Base-by-base conservation (phyloP, 2,329 filamentous ascomycete species). In the Aphanoascus verrucosus region DNA sequence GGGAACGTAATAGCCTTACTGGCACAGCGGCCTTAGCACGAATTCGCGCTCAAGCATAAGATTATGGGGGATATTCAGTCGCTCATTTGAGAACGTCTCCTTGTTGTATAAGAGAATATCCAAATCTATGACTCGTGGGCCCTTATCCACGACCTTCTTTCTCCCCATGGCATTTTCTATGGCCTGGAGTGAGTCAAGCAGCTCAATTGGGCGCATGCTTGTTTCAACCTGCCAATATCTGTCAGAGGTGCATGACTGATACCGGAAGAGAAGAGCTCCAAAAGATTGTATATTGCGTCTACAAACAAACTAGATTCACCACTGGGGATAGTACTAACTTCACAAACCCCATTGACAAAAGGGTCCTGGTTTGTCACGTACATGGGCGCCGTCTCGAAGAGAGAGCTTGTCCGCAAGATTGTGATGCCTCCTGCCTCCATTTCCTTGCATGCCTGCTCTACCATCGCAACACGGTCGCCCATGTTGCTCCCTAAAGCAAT, bases 351-450 rank as follows among this genome's bases (percentile, higher is more conserved):
- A 66, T 98, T 98, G 46, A 96, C 74, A 65, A 98, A 98, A 31
- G 81, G 80, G 58, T 83, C 83, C 68, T 98, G 93, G 58, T 96
- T 85, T 58, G 86, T 74, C 58, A 96, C 86, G 69, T 98, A 98
- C 93, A 98, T 98, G 19, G 93, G 88, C 62, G 88, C 83, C 2
- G 91, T 98, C 72, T 97, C 89, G 79, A 93, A 98, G 2, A 98
- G 75, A 57, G 83, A 85, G 67, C 91, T 97, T 0, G 91, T 95
- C 62, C 84, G 78, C 63, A 81, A 77, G 38, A 98, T 79, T 51
- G 72, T 80, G 64, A 97, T 88, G 34, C 82, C 83, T 19, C 80
- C 76, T 43, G 76, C 73, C 58, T 86, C 81, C 81, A 98, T 88
- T 65, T 85, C 80, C 43, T 75, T 76, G 66, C 89, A 90, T 0